Evolutionary conservation across 768 basidiomycete species (phyloP).

Genomic region (Leccinellum albellum): DNA sequence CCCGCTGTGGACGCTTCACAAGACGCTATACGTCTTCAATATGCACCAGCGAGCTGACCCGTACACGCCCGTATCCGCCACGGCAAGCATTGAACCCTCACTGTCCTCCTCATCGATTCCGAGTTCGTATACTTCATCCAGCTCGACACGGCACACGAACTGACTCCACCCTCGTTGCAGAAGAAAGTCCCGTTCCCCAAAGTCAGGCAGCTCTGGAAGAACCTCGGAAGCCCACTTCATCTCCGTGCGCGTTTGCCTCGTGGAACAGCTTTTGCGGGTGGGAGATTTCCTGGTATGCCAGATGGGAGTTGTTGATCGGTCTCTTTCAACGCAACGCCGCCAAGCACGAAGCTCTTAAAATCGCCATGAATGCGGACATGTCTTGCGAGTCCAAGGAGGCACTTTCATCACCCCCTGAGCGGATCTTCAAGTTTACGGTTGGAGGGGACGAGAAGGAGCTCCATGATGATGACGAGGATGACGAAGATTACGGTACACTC

Average conservation of each 20-base stretch:
- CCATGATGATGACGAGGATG: slow-evolving; percentile 19
- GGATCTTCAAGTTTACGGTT: slow-evolving; percentile 19
- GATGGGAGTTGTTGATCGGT: slow-evolving; percentile 50
- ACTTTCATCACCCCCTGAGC: slow-evolving; percentile 1
- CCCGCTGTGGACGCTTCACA: slow-evolving; percentile 63
- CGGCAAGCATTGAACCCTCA: slow-evolving; percentile 3
- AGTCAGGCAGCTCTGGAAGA: background rate
- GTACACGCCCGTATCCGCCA: slow-evolving; percentile 16
- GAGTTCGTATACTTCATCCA: slow-evolving; percentile 17
- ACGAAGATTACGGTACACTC: slow-evolving; percentile 28
- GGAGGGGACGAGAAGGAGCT: slow-evolving; percentile 12
- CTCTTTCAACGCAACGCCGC: slow-evolving; percentile 35
- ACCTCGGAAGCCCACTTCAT: background rate
- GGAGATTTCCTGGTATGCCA: slow-evolving; percentile 49
- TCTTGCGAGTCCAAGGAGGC: background rate
- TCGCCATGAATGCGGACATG: background rate
- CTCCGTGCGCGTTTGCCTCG: slow-evolving; percentile 3
- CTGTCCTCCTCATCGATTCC: slow-evolving; percentile 17
- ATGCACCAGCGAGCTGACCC: slow-evolving; percentile 36
- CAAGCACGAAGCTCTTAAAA: slow-evolving; percentile 4
- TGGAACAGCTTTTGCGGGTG: slow-evolving; percentile 29
- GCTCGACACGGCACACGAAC: slow-evolving; percentile 38
- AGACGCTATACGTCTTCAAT: slow-evolving; percentile 62
- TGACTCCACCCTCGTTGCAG: slow-evolving; percentile 57
- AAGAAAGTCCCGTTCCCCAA: slow-evolving; percentile 27